A percentile compares a stretch with the other conserved stretches of the same genome.
Conservation (phyloP, 1,284 basidiomycete genomes). For the Schizopora paradoxa region DNA sequence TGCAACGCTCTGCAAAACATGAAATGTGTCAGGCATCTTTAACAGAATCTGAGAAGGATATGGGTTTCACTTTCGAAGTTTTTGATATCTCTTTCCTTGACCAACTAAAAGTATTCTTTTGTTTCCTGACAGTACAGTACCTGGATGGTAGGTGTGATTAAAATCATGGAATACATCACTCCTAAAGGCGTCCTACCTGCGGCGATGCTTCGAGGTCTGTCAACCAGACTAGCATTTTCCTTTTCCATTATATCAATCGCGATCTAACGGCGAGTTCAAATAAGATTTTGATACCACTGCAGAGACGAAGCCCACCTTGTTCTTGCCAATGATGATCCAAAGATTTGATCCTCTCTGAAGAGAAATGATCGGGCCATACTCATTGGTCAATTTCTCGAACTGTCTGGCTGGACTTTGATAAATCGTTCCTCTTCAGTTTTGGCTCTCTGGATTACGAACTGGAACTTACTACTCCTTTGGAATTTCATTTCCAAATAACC, state of each 20-base stretch:
- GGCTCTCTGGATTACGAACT: neutral
- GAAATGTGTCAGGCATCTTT: conserved; percentile 1
- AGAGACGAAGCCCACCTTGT: conserved; percentile 24
- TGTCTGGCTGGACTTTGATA: conserved; percentile 11
- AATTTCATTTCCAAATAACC: conserved; percentile 22
- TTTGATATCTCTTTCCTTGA: conserved; percentile 21
- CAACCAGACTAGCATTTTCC: conserved; percentile 24
- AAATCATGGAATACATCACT: conserved; percentile 20
- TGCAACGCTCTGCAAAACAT: conserved; percentile 39
- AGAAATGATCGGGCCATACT: conserved; percentile 35
- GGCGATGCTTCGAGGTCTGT: conserved; percentile 23
- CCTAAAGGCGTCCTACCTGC: conserved; percentile 23
- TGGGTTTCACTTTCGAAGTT: conserved; percentile 23
- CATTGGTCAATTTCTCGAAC: conserved; percentile 31
- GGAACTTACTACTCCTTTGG: conserved; percentile 21
- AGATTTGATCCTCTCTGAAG: conserved; percentile 28
- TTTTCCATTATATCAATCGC: conserved; percentile 30
- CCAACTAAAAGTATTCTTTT: conserved; percentile 17
- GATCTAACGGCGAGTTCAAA: conserved; percentile 16
- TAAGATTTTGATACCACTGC: neutral
- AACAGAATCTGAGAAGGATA: neutral
- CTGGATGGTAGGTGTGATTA: neutral
- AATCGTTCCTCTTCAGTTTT: neutral
- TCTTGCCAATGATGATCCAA: conserved; percentile 32
- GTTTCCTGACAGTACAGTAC: conserved; percentile 21